phyloP scores from a whole-genome alignment of 257 asterid species.

The Phtheirospermum japonicum region DNA sequence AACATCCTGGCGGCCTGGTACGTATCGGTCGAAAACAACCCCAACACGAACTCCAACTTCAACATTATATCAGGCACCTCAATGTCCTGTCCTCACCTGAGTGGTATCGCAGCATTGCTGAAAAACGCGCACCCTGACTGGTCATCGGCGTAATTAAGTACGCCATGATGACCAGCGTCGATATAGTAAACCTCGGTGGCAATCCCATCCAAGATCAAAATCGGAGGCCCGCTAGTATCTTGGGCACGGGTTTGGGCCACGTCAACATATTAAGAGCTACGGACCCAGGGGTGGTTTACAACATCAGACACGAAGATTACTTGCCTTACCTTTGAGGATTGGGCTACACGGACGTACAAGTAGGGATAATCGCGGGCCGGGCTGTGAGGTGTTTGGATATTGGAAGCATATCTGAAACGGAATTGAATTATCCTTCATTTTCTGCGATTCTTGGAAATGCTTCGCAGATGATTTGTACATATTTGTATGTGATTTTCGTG shows the following conservation, averaged over 20 bases:
- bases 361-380: conserved; percentile 23
- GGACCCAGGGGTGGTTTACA: conserved; percentile 42
- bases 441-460: conserved; percentile 13
- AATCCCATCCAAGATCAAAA: conserved; percentile 21
- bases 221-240: conserved; percentile 10
- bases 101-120: conserved; percentile 39
- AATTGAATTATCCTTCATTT: conserved; percentile 42
- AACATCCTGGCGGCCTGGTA: conserved; percentile 45
- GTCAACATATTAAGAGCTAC: conserved; percentile 29
- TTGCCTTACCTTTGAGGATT: conserved; percentile 36
- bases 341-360: conserved; percentile 29
- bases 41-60: conserved; percentile 31
- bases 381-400: conserved; percentile 23
- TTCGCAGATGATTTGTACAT: too few relatives aligned
- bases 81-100: conserved; percentile 43
- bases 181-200: conserved; percentile 21
- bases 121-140: conserved; percentile 31
- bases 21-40: conserved; percentile 28
- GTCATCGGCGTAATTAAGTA: background rate
- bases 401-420: conserved; percentile 26
- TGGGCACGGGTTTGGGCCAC: conserved; percentile 36
- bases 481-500: too few relatives aligned
- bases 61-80: conserved; percentile 19
- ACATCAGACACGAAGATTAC: conserved; percentile 34
- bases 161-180: conserved; percentile 42